These are phyloP conservation scores for Pseudogymnoascus sp. DNA, from an alignment of 2,329 filamentous ascomycete genomes.

Conservation along the genomic window DNA sequence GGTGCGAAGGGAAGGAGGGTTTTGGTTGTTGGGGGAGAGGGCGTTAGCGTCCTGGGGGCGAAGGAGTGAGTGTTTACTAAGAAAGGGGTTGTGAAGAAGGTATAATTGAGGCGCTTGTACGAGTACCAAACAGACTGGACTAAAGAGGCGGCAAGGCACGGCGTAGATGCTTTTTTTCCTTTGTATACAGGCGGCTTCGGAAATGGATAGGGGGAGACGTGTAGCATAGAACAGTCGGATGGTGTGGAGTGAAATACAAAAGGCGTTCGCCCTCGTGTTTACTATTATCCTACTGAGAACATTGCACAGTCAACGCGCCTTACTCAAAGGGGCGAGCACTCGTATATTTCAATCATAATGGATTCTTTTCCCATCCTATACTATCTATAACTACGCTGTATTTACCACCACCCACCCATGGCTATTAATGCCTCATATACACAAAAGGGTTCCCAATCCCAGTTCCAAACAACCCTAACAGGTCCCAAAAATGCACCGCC, in stretches of 20 bases:
- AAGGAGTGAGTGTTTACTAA: conserved; percentile 29
- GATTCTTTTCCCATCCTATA: background rate
- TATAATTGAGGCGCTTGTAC: conserved; percentile 10
- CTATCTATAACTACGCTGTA: background rate
- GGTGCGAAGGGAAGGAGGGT: conserved; percentile 61
- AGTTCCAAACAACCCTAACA: background rate
- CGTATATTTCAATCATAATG: background rate
- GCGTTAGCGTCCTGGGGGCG: conserved; percentile 58
- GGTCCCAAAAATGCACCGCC: conserved; percentile 2
- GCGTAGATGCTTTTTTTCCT: background rate
- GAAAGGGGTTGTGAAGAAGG: background rate
- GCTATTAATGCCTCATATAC: conserved; percentile 2
- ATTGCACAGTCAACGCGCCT: background rate
- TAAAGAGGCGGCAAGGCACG: conserved; percentile 4
- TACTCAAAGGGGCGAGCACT: background rate
- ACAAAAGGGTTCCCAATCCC: background rate
- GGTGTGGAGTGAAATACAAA: background rate
- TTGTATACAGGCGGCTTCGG: background rate
- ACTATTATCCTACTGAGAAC: background rate
- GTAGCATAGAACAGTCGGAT: background rate
- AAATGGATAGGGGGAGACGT: background rate
- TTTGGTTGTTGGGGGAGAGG: background rate
- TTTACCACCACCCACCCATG: background rate
- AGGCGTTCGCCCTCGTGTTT: background rate
- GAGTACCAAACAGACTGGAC: conserved; percentile 1